phyloP scores from a whole-genome alignment of 164 flowering plant species.

The Stephania japonica region DNA sequence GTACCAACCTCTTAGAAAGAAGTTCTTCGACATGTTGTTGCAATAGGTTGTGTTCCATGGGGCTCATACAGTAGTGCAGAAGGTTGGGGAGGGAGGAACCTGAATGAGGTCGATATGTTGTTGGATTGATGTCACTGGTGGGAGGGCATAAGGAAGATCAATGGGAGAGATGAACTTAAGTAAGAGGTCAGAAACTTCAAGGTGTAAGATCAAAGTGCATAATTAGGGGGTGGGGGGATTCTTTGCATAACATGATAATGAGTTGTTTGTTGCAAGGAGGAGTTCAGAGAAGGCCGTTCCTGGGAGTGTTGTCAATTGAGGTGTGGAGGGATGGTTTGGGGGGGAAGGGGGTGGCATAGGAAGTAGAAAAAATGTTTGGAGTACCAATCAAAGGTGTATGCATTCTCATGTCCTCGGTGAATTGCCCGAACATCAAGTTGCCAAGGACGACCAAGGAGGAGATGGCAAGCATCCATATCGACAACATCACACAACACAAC shows the following conservation, averaged over 20 bases:
- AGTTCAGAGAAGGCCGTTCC: too few relatives aligned
- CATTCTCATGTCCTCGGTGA: not conserved
- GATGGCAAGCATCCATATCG: not conserved
- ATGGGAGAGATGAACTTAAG: too few relatives aligned
- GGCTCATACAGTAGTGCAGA: constrained; percentile 1
- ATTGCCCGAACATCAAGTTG: not conserved
- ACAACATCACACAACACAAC: not conserved
- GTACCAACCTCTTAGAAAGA: not conserved
- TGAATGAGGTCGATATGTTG: not conserved
- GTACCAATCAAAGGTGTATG: not conserved
- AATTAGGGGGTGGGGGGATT: not conserved
- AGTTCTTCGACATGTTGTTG: not conserved
- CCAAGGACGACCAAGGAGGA: constrained; percentile 2
- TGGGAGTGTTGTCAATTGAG: too few relatives aligned
- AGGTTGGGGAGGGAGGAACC: constrained; percentile 2
- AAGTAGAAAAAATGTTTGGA: too few relatives aligned
- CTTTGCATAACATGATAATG: too few relatives aligned
- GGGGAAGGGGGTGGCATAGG: too few relatives aligned
- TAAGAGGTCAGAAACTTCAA: too few relatives aligned
- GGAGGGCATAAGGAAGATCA: not conserved
- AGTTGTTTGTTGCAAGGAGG: too few relatives aligned
- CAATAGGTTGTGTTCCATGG: not conserved
- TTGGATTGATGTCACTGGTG: not conserved
- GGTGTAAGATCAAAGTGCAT: not conserved
- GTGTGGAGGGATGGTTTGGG: too few relatives aligned